These are phyloP conservation scores for Chlorella ohadii DNA, from an alignment of 139 green algal genomes.

Conservation along the genomic window DNA sequence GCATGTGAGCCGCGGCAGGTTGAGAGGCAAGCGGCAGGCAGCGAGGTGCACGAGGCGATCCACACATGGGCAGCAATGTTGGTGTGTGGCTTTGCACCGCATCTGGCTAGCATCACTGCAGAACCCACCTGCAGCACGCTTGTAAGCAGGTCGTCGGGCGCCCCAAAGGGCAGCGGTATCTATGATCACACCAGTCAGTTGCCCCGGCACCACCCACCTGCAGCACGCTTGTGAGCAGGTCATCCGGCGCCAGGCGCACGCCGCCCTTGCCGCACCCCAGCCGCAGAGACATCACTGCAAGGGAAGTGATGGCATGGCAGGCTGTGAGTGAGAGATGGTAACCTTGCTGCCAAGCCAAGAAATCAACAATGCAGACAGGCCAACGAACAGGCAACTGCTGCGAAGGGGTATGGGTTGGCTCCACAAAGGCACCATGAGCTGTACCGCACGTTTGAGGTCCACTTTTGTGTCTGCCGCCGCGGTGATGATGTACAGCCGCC, in stretches of 20 bases:
- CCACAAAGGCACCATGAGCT: neutral
- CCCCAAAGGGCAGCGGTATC: too few species aligned
- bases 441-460: slow-evolving; percentile 62
- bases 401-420: too few species aligned
- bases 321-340: neutral
- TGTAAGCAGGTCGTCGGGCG: too few species aligned
- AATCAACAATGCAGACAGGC: too few species aligned
- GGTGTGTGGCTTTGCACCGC: too few species aligned
- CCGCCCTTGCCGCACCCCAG: slow-evolving; percentile 72
- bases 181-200: too few species aligned
- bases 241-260: slow-evolving; percentile 62
- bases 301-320: neutral
- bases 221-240: slow-evolving; percentile 59
- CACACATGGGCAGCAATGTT: too few species aligned
- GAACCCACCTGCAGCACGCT: neutral
- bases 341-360: too few species aligned
- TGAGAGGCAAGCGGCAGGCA: too few species aligned
- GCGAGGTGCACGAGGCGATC: too few species aligned
- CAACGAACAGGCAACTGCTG: too few species aligned
- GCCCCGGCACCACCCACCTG: slow-evolving; percentile 59
- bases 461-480: slow-evolving; percentile 66
- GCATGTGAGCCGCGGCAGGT: neutral
- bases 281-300: slow-evolving; percentile 64
- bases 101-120: too few species aligned
- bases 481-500: slow-evolving; percentile 71